Evolutionary conservation across 352 stramenopile genomes (phyloP), one percentile per base, ranked within the genome.

Genomic region (Phytopythium boreale): DNA sequence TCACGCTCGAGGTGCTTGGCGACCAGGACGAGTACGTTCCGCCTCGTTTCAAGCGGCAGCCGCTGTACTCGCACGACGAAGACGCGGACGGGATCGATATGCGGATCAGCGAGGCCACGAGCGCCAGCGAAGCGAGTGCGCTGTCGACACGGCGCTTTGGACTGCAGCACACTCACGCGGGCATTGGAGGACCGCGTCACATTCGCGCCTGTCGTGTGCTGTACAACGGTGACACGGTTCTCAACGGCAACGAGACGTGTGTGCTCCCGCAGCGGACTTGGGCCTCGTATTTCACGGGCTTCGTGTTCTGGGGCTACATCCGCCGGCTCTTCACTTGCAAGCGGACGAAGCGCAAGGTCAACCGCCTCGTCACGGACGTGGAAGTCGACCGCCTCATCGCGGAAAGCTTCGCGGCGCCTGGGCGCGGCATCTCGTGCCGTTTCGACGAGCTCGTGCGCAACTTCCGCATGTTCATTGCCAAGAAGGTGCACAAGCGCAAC

Each of bases 371-470:
- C 58, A 84, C 81, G 2, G 82, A 93, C 63, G 71, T 69, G 2
- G 84, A 91, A 49, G 79, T 93, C 20, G 79, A 89, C 66, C 68
- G 69, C 9, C 75, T 93, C 9, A 88, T 93, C 57, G 72, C 63
- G 20, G 76, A 87, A 58, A 80, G 81, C 46, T 89, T 91, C 60
- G 62, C 68, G 29, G 77, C 80, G 9, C 75, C 79, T 7, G 84
- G 77, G 19, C 80, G 84, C 29, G 84, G 77, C n/a, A 89, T 88
- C 10, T 90, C 79, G 22, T 93, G 84, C 61, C 75, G 84, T 57
- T 93, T 93, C 62, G 84, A 93, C 34, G 84, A 93, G 49, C 74
- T 93, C 27, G 82, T 93, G 44, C 79, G 82, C 36, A 90, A 91
- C 59, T 92, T 93, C 58, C 80, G 84, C 63, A 87, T 93, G 71